A percentile compares a stretch with the other conserved stretches of the same genome.
Conservation (phyloP, 345 rosid genomes). For the Clausena lansium region DNA sequence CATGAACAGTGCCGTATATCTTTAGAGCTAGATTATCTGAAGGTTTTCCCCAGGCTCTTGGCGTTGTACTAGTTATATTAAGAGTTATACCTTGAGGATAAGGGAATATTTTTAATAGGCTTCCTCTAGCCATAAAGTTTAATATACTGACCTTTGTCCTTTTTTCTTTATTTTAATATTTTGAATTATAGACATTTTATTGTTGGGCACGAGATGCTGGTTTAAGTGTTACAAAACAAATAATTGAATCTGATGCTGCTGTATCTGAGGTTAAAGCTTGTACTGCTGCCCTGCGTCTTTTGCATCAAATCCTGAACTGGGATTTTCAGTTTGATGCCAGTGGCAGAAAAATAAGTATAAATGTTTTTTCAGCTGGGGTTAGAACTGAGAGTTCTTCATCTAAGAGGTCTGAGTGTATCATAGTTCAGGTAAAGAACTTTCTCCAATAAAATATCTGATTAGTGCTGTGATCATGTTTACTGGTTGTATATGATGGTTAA, state of each 20-base stretch:
- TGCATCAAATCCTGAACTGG: slow-evolving; percentile 95
- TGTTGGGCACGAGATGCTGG: slow-evolving; percentile 92
- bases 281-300: slow-evolving; percentile 74
- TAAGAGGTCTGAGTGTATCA: slow-evolving; percentile 62
- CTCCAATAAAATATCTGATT: slow-evolving; percentile 13
- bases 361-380: slow-evolving; percentile 59
- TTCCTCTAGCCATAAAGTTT: slow-evolving; percentile 9
- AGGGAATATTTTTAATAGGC: slow-evolving; percentile 11
- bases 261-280: slow-evolving; percentile 87
- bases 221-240: slow-evolving; percentile 61
- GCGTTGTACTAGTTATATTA: slow-evolving; percentile 12
- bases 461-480: background rate
- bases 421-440: slow-evolving; percentile 70
- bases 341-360: slow-evolving; percentile 42
- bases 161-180: slow-evolving; percentile 1
- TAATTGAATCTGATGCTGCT: slow-evolving; percentile 56
- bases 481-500: background rate
- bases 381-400: slow-evolving; percentile 48
- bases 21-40: slow-evolving; percentile 71
- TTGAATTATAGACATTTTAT: slow-evolving; percentile 67
- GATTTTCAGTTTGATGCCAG: slow-evolving; percentile 59
- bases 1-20: slow-evolving; percentile 87
- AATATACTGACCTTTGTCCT: slow-evolving; percentile 5
- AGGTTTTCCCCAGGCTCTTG: slow-evolving; percentile 44
- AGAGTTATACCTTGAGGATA: background rate